phyloP scores from a whole-genome alignment of 441 rosid genomes.

The Populus hybrid region DNA sequence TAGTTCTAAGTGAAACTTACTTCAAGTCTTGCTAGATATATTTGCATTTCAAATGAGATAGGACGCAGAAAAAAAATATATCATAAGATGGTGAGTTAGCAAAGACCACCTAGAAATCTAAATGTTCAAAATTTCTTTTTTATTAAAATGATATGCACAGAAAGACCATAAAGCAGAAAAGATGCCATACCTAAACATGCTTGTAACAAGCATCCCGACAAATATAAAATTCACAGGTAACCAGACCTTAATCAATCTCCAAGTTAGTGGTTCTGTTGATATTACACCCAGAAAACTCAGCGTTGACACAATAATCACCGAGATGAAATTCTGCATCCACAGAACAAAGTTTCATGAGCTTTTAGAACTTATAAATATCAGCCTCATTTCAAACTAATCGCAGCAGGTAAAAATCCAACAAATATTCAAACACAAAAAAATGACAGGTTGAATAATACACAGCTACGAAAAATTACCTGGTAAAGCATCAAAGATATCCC shows the following conservation, averaged over 20 bases:
- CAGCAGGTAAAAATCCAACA: not conserved
- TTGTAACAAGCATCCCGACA: no score
- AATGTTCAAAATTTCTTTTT: not conserved
- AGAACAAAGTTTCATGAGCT: constrained; percentile 10
- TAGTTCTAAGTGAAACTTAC: not conserved
- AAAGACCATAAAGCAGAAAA: constrained; percentile 7
- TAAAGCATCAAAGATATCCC: constrained; percentile 94
- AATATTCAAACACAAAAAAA: not conserved
- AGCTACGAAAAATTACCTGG: constrained; percentile 55
- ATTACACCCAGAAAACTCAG: constrained; percentile 71
- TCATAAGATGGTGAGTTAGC: not conserved
- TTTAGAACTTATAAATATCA: constrained; percentile 8
- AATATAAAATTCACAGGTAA: no score
- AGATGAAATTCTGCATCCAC: constrained; percentile 80
- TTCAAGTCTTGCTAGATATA: not conserved
- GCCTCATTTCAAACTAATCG: constrained; percentile 1
- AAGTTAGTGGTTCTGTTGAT: constrained; percentile 83
- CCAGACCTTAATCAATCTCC: constrained; percentile 89
- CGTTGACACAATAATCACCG: constrained; percentile 69
- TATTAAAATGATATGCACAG: not conserved
- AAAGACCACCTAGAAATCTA: not conserved
- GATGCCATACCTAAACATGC: no score
- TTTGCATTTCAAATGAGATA: not conserved
- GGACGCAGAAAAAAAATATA: not conserved
- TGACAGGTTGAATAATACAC: not conserved